phyloP scores from a whole-genome alignment of 2,329 filamentous ascomycete species.

The Penicillium sp. region DNA sequence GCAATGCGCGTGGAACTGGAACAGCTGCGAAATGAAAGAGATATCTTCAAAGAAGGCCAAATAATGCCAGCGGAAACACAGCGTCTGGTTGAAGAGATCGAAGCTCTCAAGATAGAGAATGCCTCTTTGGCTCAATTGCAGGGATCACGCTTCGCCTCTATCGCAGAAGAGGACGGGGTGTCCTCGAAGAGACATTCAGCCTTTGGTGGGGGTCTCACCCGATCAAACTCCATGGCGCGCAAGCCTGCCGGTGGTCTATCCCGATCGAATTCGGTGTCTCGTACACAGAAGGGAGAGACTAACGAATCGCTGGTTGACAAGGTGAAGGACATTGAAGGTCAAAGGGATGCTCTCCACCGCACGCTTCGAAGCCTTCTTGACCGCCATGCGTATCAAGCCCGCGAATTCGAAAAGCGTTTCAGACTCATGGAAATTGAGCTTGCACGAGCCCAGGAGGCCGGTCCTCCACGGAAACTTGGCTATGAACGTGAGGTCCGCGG shows the following conservation, averaged over 20 bases:
- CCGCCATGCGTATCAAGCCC: constrained; percentile 79
- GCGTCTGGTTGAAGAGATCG: constrained; percentile 83
- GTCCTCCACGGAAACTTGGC: constrained; percentile 69
- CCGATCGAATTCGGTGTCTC: constrained; percentile 55
- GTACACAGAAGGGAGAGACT: constrained; percentile 56
- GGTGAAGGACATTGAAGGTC: constrained; percentile 87
- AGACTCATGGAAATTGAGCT: constrained; percentile 73
- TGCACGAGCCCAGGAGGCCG: constrained; percentile 63
- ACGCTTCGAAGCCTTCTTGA: constrained; percentile 82
- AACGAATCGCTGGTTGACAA: constrained; percentile 72
- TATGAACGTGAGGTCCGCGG: constrained; percentile 81
- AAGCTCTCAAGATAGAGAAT: constrained; percentile 58
- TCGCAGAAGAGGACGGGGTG: constrained; percentile 57
- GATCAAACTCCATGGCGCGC: constrained; percentile 68
- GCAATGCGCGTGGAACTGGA: constrained; percentile 81
- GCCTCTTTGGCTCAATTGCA: constrained; percentile 48
- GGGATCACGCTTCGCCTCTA: constrained; percentile 55
- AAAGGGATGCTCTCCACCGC: constrained; percentile 86
- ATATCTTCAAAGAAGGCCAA: constrained; percentile 77
- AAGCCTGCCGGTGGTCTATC: constrained; percentile 51
- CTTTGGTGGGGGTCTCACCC: constrained; percentile 51
- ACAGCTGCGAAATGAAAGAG: constrained; percentile 79
- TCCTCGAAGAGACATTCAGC: constrained; percentile 46
- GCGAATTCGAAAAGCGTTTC: constrained; percentile 79
- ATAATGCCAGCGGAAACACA: constrained; percentile 63